Conservation (phyloP, 2,329 filamentous ascomycete species). For the Neonectria punicea region DNA sequence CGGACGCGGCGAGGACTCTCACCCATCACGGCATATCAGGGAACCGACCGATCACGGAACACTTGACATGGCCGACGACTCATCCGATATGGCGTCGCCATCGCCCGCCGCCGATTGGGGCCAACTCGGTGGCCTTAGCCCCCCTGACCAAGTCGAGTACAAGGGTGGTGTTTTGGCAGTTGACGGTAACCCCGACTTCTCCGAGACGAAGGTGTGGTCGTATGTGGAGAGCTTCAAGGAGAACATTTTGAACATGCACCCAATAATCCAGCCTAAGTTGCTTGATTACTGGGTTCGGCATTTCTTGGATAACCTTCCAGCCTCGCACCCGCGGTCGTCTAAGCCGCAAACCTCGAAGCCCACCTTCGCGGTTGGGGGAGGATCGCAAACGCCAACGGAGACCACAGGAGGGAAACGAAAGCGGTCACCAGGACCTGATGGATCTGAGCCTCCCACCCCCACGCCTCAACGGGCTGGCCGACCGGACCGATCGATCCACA, state of each 20-base stretch:
- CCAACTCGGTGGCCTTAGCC: constrained; percentile 63
- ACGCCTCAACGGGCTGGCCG: constrained; percentile 54
- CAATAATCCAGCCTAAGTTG: constrained; percentile 65
- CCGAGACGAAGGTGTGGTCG: constrained; percentile 58
- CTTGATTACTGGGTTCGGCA: constrained; percentile 63
- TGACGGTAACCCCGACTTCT: constrained; percentile 66
- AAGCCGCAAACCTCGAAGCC: constrained; percentile 46
- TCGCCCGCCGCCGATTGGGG: constrained; percentile 69
- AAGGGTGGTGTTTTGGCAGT: constrained; percentile 50
- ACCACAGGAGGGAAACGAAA: constrained; percentile 63
- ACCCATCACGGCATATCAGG: constrained; percentile 62
- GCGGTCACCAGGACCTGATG: constrained; percentile 58
- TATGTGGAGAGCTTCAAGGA: constrained; percentile 69
- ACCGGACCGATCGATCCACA: constrained; percentile 76
- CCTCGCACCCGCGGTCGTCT: constrained; percentile 39
- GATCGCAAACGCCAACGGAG: constrained; percentile 41
- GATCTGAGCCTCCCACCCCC: constrained; percentile 47
- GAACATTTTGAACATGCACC: constrained; percentile 73
- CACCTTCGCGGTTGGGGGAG: constrained; percentile 47
- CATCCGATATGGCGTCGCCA: constrained; percentile 64
- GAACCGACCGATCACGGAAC: constrained; percentile 52
- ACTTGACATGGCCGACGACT: constrained; percentile 58
- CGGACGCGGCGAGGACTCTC: constrained; percentile 80
- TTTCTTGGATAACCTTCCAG: constrained; percentile 62
- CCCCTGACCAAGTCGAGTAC: constrained; percentile 54